Evolutionary conservation across 306 rosid species (phyloP), one percentile per base, ranked within the genome.

Genomic region (Fragaria nilgerrensis): DNA sequence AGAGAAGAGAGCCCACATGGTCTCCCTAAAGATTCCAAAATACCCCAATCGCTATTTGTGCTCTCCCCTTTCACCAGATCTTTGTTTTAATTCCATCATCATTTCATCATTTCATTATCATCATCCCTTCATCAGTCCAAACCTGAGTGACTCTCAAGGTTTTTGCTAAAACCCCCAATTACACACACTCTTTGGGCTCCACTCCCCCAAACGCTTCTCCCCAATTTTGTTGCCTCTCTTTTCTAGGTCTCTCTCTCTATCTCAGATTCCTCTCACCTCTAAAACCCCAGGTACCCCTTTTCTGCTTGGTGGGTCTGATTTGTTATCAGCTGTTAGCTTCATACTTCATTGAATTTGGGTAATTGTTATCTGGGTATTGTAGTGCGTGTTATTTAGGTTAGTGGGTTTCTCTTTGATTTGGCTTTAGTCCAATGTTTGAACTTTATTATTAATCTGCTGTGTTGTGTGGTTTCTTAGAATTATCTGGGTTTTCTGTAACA

Each of bases 201-300:
- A 59, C 70, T 20, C 78, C 79, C 83, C 78, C 82, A 71, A 78
- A 83, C 75, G 82, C 78, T 82, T 45, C 72, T 36, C 6, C 36
- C 72, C 44, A n/a, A 37, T 12, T 53, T 78, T 78, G 48, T 71
- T 48, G 34, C 72, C 29, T 23, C 66, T 7, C 50, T 61, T 68
- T 65, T 45, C 13, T 16, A 25, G 66, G 58, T 73, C 74, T 50
- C 75, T 58, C 80, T 8, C 77, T 58, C 80, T 29, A 29, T 29
- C 25, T 71, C 82, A 20, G 62, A 73, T 73, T 66, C 75, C 82
- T 79, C 84, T 76, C 82, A 75, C 70, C 80, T 84, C 64, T 73
- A 29, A 8, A 79, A 67, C 47, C 79, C 80, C 80, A 49, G 79
- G 70, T 78, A 6, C 56, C 82, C 75, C 16, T 53, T 53, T 29